A percentile compares a stretch with the other conserved stretches of the same genome.
Evolutionary conservation across 2,329 filamentous ascomycete species (phyloP).

Genomic region (Allantophomopsis cytisporea): DNA sequence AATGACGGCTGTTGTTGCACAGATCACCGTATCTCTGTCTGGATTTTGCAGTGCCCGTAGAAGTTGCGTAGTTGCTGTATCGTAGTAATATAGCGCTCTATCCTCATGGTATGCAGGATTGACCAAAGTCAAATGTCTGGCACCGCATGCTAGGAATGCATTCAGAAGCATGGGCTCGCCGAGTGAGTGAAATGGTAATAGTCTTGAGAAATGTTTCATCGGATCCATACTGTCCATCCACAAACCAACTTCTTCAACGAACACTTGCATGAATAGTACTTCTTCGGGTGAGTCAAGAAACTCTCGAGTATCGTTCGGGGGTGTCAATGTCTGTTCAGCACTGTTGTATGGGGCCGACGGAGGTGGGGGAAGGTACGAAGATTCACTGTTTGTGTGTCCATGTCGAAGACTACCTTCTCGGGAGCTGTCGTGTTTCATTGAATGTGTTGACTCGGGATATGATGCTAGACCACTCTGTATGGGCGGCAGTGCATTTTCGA

Average conservation of each 20-base stretch:
- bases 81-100: constrained; percentile 72
- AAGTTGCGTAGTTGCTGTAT: constrained; percentile 69
- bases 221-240: constrained; percentile 94
- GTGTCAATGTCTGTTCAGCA: constrained; percentile 18
- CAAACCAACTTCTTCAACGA: constrained; percentile 75
- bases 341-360: constrained; percentile 21
- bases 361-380: constrained; percentile 22
- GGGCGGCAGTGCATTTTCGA: constrained; percentile 15
- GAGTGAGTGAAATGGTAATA: constrained; percentile 73
- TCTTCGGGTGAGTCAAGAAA: constrained; percentile 66
- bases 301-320: constrained; percentile 34
- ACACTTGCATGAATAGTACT: constrained; percentile 80
- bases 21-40: constrained; percentile 70
- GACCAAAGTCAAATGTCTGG: constrained; percentile 62
- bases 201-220: constrained; percentile 72
- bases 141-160: constrained; percentile 79
- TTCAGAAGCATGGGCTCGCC: constrained; percentile 80
- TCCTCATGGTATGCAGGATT: constrained; percentile 60
- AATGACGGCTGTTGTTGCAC: constrained; percentile 75
- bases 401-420: constrained; percentile 15
- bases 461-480: constrained; percentile 12
- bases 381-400: constrained; percentile 17
- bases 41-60: constrained; percentile 70
- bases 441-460: constrained; percentile 11
- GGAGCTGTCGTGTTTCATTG: constrained; percentile 13